Percentiles rank a stretch among this genome's conserved stretches.
Evolutionary conservation across 2,329 filamentous ascomycete genomes (phyloP).

Genomic region (Delphinella strobiligena): DNA sequence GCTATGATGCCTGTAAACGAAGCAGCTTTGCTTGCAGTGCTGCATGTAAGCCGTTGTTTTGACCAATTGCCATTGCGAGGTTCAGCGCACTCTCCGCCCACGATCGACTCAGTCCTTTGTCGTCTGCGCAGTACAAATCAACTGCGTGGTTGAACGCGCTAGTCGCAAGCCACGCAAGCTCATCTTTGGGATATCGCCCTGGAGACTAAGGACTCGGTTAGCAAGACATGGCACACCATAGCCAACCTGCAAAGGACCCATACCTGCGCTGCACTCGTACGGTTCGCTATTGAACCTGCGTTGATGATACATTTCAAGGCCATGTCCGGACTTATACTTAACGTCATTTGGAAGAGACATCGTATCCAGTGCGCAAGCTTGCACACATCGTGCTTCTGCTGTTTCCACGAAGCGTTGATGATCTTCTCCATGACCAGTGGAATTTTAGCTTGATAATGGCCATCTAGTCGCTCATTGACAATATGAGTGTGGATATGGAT

Average conservation of each 20-base stretch:
- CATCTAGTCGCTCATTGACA: constrained; percentile 15
- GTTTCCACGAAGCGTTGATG: constrained; percentile 52
- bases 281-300: constrained; percentile 41
- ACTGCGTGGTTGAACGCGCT: constrained; percentile 59
- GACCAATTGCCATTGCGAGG: constrained; percentile 47
- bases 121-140: constrained; percentile 47
- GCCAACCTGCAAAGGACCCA: background rate
- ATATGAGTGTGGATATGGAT: constrained; percentile 30
- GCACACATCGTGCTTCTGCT: constrained; percentile 35
- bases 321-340: constrained; percentile 25
- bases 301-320: constrained; percentile 51
- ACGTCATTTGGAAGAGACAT: constrained; percentile 15
- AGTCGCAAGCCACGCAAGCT: constrained; percentile 66
- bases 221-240: background rate
- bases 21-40: constrained; percentile 24
- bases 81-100: constrained; percentile 55
- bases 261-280: constrained; percentile 9
- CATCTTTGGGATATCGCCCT: constrained; percentile 47
- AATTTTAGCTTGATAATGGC: constrained; percentile 19
- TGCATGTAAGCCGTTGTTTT: constrained; percentile 30
- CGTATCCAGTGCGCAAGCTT: constrained; percentile 67
- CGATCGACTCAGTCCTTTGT: constrained; percentile 41
- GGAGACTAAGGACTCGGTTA: background rate
- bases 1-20: constrained; percentile 7
- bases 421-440: constrained; percentile 46